Evolutionary conservation across 257 asterid species (phyloP), one percentile per base, ranked within the genome.

Genomic region (Salvia hispanica): DNA sequence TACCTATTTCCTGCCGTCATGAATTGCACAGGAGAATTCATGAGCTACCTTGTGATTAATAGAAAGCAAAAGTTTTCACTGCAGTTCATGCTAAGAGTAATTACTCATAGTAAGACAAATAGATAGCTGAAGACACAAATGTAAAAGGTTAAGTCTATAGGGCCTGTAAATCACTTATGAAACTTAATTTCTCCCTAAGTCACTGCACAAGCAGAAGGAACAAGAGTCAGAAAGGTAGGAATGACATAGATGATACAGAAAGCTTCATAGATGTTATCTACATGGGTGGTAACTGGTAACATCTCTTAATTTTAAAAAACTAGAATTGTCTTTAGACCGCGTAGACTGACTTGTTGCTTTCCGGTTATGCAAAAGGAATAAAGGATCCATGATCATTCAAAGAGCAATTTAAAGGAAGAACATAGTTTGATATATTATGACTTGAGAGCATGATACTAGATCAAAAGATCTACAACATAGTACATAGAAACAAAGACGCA

Each of bases 401-500:
- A 28, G 45, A 13, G 43, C 4, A 33, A 56, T 15, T 12, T 33
- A 7, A 7, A 63, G 6, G 60, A 67, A 48, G 13, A 42, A 36
- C 45, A 21, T 44, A 46, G 4, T 69, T 14, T 54, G 48, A 18
- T 18, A 18, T 18, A 18, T 31, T 31, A 54, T 58, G 62, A 60
- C 7, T 15, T 16, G 50, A 52, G 28, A 65, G 66, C 34, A 48
- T 34, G 53, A 50, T 60, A 14, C 60, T 53, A 14, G 66, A 34
- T 43, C 50, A 62, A 55, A 67, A 67, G 64, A 65, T 47, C 59
- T 64, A 66, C 59, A 58, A 66, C 53, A 40, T 18, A 18, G 21
- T 18, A 47, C 46, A 75, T 65, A 62, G 52, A 78, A 71, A 73
- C 21, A 55, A 46, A 45, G 33, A 18, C 15, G 34, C n/a, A 9